phyloP scores from a whole-genome alignment of 73 alveolate genomes.

The Paramecium sexaurelia region DNA sequence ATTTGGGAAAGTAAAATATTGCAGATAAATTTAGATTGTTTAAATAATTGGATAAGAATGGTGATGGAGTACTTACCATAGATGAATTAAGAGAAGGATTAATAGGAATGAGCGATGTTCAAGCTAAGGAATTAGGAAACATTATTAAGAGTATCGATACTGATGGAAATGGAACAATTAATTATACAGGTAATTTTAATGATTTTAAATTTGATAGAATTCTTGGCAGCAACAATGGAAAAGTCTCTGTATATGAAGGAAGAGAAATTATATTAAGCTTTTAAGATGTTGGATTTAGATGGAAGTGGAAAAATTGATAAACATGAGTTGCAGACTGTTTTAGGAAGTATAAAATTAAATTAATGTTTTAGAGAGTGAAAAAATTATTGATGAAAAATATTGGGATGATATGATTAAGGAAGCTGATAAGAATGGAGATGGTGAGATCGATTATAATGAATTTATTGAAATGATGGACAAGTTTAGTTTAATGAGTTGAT shows the following conservation, averaged over 20 bases:
- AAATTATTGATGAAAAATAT: conserved; percentile 45
- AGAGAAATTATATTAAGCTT: conserved; percentile 71
- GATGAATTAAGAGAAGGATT: conserved; percentile 75
- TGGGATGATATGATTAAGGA: conserved; percentile 67
- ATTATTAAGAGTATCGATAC: conserved; percentile 68
- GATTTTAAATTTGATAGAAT: conserved; percentile 18
- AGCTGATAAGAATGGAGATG: conserved; percentile 70
- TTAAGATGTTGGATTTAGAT: conserved; percentile 71
- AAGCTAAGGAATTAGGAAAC: conserved; percentile 56
- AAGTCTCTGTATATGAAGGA: conserved; percentile 64
- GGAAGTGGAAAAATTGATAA: conserved; percentile 73
- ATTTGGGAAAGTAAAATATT: conserved; percentile 63
- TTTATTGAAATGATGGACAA: conserved; percentile 68
- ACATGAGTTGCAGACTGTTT: conserved; percentile 54
- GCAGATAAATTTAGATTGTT: conserved; percentile 34
- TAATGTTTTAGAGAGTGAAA: not conserved
- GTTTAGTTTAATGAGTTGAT: conserved; percentile 12
- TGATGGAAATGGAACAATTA: conserved; percentile 74
- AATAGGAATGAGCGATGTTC: conserved; percentile 42
- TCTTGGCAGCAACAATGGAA: conserved; percentile 75
- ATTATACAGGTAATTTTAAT: conserved; percentile 60
- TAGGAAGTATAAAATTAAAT: conserved; percentile 25
- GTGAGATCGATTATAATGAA: conserved; percentile 67
- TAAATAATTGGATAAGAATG: conserved; percentile 70
- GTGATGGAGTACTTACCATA: conserved; percentile 74